Percentiles rank a stretch among this genome's conserved stretches.
Conservation (phyloP, 495 filamentous ascomycete genomes). For the Glonium stellatum region DNA sequence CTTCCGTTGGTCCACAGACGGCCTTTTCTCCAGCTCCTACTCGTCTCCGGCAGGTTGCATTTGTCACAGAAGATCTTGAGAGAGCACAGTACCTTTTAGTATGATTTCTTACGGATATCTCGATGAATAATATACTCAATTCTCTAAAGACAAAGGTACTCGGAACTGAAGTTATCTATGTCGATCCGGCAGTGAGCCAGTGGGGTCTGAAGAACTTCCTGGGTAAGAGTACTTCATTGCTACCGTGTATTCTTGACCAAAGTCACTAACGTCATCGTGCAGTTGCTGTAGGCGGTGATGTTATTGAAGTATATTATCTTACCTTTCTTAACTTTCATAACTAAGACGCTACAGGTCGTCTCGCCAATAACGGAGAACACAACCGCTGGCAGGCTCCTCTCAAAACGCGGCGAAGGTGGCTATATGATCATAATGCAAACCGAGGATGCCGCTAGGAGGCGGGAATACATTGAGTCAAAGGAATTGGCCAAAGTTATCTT, state of each 20-base stretch:
- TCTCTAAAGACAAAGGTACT: constrained; percentile 20
- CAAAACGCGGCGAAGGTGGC: constrained; percentile 30
- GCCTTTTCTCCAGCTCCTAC: constrained; percentile 10
- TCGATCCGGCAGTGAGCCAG: constrained; percentile 25
- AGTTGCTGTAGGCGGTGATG: constrained; percentile 30
- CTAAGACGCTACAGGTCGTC: constrained; percentile 13
- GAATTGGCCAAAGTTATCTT: constrained; percentile 26
- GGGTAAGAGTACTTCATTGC: background rate
- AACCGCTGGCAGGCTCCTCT: constrained; percentile 28
- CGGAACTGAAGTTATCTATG: constrained; percentile 31
- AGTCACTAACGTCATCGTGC: background rate
- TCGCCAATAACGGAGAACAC: constrained; percentile 23
- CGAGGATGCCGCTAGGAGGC: constrained; percentile 20
- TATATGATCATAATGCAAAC: constrained; percentile 37
- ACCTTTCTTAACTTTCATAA: background rate
- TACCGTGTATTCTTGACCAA: background rate
- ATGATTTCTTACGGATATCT: background rate
- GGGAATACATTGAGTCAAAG: constrained; percentile 24
- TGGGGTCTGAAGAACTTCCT: constrained; percentile 32
- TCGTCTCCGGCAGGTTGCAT: constrained; percentile 31
- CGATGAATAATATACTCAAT: constrained; percentile 2
- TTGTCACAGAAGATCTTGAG: constrained; percentile 25
- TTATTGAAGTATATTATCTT: constrained; percentile 26
- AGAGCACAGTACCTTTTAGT: constrained; percentile 19
- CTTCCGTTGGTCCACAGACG: constrained; percentile 5